Conservation (phyloP, 495 filamentous ascomycete genomes). For the Penicillium nucicola region DNA sequence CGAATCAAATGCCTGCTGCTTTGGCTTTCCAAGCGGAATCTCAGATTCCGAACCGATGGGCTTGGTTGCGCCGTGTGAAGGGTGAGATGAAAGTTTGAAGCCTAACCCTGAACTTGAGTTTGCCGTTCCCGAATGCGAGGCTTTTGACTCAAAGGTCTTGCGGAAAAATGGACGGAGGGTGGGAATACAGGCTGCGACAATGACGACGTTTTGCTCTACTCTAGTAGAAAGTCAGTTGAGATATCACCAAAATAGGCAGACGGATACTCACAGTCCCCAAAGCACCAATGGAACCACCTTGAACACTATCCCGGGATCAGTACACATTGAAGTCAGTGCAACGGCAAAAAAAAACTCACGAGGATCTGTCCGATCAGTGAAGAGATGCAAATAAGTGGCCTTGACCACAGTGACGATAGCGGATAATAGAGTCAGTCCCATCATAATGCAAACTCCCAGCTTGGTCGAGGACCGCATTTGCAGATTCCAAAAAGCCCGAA, state of each 20-base stretch:
- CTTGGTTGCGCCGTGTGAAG: background rate
- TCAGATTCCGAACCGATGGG: slow-evolving; percentile 8
- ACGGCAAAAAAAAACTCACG: slow-evolving; percentile 1
- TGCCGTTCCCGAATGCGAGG: background rate
- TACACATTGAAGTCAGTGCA: background rate
- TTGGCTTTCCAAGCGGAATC: background rate
- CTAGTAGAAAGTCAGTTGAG: background rate
- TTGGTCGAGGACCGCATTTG: slow-evolving; percentile 21
- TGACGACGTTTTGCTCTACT: slow-evolving; percentile 28
- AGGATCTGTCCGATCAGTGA: slow-evolving; percentile 14
- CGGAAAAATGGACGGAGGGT: slow-evolving; percentile 30
- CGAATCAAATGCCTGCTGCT: background rate
- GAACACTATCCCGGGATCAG: slow-evolving; percentile 11
- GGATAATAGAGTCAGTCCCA: slow-evolving; percentile 23
- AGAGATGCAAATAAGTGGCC: slow-evolving; percentile 15
- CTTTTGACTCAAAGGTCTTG: slow-evolving; percentile 6
- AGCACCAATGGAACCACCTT: slow-evolving; percentile 12
- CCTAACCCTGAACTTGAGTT: background rate
- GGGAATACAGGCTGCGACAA: slow-evolving; percentile 35
- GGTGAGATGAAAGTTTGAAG: slow-evolving; percentile 2
- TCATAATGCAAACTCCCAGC: slow-evolving; percentile 21
- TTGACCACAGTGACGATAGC: slow-evolving; percentile 20
- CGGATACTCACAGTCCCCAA: slow-evolving; percentile 15
- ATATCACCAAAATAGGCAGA: background rate
- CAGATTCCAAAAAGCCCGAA: slow-evolving; percentile 22